phyloP scores from a whole-genome alignment of 2,329 filamentous ascomycete genomes.

The Aspergillus ruber region DNA sequence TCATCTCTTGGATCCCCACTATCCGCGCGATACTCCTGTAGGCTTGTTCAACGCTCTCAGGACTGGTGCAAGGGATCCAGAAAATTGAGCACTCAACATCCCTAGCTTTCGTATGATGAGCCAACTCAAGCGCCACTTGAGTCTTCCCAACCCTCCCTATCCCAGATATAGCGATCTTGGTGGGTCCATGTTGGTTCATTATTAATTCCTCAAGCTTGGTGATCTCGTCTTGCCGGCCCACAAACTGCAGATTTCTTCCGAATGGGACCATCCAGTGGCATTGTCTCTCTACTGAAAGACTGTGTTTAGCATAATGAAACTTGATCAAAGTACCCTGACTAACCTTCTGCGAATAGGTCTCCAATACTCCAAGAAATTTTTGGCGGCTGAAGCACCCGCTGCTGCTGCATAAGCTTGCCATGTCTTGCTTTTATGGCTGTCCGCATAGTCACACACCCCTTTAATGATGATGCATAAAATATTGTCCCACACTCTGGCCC shows the following conservation, averaged over 20 bases:
- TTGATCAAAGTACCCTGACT: no score
- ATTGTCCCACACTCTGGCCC: background rate
- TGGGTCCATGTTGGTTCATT: no score
- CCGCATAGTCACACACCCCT: constrained; percentile 7
- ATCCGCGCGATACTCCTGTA: constrained; percentile 9
- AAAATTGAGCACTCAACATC: constrained; percentile 17
- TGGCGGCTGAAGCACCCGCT: constrained; percentile 6
- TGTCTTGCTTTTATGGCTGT: constrained; percentile 7
- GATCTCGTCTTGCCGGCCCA: constrained; percentile 9
- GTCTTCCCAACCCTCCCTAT: constrained; percentile 24
- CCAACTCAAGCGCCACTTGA: constrained; percentile 20
- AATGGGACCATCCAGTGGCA: constrained; percentile 9
- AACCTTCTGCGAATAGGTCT: no score
- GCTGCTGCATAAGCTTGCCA: constrained; percentile 7
- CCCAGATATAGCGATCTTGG: constrained; percentile 17
- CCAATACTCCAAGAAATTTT: constrained; percentile 1
- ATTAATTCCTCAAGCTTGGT: no score
- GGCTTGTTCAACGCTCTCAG: constrained; percentile 15
- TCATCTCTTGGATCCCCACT: constrained; percentile 7
- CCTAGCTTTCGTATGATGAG: constrained; percentile 14
- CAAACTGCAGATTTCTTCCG: constrained; percentile 5
- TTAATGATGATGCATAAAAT: constrained; percentile 4
- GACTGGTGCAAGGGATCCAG: constrained; percentile 19
- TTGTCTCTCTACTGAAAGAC: no score
- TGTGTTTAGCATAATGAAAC: no score